Evolutionary conservation across 306 rosid species (phyloP), one percentile per base, ranked within the genome.

Genomic region (Cicer bijugum): DNA sequence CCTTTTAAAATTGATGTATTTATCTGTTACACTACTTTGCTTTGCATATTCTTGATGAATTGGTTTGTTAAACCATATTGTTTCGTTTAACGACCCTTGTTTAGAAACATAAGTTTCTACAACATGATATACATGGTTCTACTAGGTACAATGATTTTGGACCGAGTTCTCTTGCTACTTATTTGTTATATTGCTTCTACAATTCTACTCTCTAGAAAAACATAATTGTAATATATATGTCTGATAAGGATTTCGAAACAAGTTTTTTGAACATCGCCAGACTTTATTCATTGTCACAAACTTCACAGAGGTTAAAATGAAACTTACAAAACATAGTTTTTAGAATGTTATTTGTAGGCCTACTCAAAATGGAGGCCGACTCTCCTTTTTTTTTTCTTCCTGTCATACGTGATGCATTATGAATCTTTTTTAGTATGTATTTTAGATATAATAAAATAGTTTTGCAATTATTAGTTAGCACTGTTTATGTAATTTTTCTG

Each of bases 191-290:
- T 33, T 12, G 10, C 0, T 12, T 12, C 6, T 12, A 28, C 17
- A 5, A 0, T 33, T 12, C 6, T 12, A 28, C 42, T 58, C 9
- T 58, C 43, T 58, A 6, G 65, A 58, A 58, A 58, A 33, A n/a
- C 65, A 59, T 6, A 33, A 59, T 23, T 59, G 19, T 59, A 59
- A 33, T 59, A 17, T 12, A 33, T 59, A 42, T 64, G 33, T 16
- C 14, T 69, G 65, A 78, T 62, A 65, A 33, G 43, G 59, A 78
- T 61, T 9, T 61, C 38, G 14, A 70, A 60, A 39, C 66, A 55
- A 15, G 28, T 38, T 42, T 50, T 63, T 35, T 53, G 7, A 55
- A 53, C 35, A n/a, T 43, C 63, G 48, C 11, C 8, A 63, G 60
- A 71, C 57, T 56, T 14, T 8, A 65, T 15, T 60, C 16, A 53